Conservation (phyloP, 139 green algal genomes). For the Tetradesmus lagerheimii region DNA sequence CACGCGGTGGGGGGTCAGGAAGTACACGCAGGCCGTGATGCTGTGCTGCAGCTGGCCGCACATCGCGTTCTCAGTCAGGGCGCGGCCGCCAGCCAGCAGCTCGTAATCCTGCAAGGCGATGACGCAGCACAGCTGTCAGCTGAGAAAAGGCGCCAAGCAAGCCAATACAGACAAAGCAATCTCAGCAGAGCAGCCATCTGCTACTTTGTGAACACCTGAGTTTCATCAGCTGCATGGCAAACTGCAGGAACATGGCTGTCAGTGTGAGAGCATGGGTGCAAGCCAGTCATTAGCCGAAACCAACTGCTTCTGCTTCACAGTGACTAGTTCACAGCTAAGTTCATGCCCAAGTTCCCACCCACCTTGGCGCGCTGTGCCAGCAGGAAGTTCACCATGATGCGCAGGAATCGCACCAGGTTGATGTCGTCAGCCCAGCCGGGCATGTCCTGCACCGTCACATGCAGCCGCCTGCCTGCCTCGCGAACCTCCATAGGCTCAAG, state of each 20-base stretch:
- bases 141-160: neutral
- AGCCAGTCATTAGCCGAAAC: neutral
- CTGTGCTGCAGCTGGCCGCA: conserved; percentile 39
- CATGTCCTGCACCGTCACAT: conserved; percentile 46
- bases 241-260: too few relatives aligned
- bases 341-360: neutral
- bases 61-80: neutral
- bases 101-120: conserved; percentile 14
- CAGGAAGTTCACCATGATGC: neutral
- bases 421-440: conserved; percentile 51
- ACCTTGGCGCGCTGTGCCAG: conserved; percentile 25
- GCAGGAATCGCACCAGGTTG: conserved; percentile 38
- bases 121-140: neutral
- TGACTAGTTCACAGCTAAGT: neutral
- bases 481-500: conserved; percentile 46
- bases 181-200: too few relatives aligned
- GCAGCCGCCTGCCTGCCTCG: conserved; percentile 31
- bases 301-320: neutral
- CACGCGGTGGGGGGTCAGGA: neutral
- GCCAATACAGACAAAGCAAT: too few relatives aligned
- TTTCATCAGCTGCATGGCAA: too few relatives aligned
- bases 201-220: too few relatives aligned
- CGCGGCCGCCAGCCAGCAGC: neutral
- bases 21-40: conserved; percentile 30
- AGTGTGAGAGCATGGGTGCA: too few relatives aligned